These are phyloP conservation scores for Ceriops tagal DNA, from an alignment of 345 rosid species.

Conservation along the genomic window DNA sequence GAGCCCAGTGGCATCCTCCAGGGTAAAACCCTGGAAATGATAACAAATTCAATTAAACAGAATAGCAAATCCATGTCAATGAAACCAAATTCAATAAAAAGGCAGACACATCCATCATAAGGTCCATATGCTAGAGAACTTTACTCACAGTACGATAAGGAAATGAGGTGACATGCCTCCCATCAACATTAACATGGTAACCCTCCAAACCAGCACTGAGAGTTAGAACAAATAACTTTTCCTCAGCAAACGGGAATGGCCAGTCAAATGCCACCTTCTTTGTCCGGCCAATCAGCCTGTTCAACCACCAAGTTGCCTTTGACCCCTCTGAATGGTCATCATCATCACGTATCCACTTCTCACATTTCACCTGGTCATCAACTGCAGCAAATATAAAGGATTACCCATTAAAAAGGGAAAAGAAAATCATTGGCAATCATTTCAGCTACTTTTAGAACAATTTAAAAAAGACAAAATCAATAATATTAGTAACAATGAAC, in stretches of 20 bases:
- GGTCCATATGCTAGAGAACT: neutral
- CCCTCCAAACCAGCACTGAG: constrained; percentile 93
- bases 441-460: neutral
- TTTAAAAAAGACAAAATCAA: too few relatives aligned
- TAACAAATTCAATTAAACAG: constrained; percentile 3
- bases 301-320: constrained; percentile 86
- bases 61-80: neutral
- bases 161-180: constrained; percentile 86
- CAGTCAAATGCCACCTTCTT: constrained; percentile 72
- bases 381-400: constrained; percentile 46
- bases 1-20: constrained; percentile 96
- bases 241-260: constrained; percentile 83
- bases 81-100: constrained; percentile 8
- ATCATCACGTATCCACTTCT: constrained; percentile 91
- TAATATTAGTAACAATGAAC: too few relatives aligned
- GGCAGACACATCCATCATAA: constrained; percentile 18
- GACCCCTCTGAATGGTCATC: constrained; percentile 58
- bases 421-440: neutral
- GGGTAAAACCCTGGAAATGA: constrained; percentile 67
- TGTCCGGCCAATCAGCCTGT: constrained; percentile 62
- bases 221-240: constrained; percentile 77
- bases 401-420: constrained; percentile 10
- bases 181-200: constrained; percentile 79
- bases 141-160: constrained; percentile 88
- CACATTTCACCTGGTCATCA: constrained; percentile 85